Percentiles rank a stretch among this genome's conserved stretches.
These are phyloP conservation scores for Aspergillus fumigatus DNA, from an alignment of 2,329 filamentous ascomycete genomes.

Conservation along the genomic window DNA sequence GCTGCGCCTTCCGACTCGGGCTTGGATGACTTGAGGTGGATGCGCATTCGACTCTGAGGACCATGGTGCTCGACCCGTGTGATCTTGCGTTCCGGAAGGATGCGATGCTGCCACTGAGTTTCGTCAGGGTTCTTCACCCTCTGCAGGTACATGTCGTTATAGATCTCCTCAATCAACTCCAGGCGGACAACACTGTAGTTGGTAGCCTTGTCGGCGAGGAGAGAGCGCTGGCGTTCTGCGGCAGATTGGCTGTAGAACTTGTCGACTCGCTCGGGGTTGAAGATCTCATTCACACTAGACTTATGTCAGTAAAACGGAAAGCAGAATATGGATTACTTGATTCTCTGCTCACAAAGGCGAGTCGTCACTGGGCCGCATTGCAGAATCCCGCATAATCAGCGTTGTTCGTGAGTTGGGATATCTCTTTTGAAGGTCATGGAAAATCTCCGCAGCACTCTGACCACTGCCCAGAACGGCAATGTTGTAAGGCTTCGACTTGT, in stretches of 20 bases:
- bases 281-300: slow-evolving; percentile 83
- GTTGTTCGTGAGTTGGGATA: slow-evolving; percentile 78
- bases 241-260: slow-evolving; percentile 65
- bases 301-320: slow-evolving; percentile 6
- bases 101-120: slow-evolving; percentile 73
- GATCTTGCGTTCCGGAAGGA: slow-evolving; percentile 66
- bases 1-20: slow-evolving; percentile 28
- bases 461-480: slow-evolving; percentile 85
- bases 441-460: slow-evolving; percentile 93
- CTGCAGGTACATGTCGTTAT: slow-evolving; percentile 83
- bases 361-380: slow-evolving; percentile 86
- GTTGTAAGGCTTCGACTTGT: slow-evolving; percentile 50
- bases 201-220: slow-evolving; percentile 72
- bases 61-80: slow-evolving; percentile 54
- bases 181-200: slow-evolving; percentile 94
- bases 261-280: slow-evolving; percentile 83
- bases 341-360: slow-evolving; percentile 72
- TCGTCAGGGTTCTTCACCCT: slow-evolving; percentile 66
- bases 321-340: not conserved
- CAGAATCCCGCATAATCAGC: slow-evolving; percentile 76
- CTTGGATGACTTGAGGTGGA: slow-evolving; percentile 54
- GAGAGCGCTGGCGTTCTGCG: slow-evolving; percentile 54
- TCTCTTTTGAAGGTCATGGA: slow-evolving; percentile 75
- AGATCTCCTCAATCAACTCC: slow-evolving; percentile 84
- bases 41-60: slow-evolving; percentile 49